These are phyloP conservation scores for Nannochloropsis gaditana DNA, from an alignment of 108 stramenopile species.

Conservation along the genomic window DNA sequence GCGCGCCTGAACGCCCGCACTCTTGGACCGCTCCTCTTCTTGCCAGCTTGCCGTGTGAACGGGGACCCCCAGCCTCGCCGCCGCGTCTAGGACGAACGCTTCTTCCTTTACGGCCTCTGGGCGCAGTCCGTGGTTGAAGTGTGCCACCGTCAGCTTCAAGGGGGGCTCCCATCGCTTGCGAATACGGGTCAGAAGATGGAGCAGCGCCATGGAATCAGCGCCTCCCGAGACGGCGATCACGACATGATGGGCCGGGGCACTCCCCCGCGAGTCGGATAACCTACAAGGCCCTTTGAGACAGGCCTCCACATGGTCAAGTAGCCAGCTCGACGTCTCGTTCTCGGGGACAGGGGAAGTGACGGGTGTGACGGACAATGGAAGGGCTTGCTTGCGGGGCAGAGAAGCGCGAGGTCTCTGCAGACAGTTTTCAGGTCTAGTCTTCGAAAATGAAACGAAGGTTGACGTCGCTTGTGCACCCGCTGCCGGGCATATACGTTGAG, in stretches of 20 bases:
- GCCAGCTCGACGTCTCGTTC: neutral
- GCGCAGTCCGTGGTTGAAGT: conserved; percentile 43
- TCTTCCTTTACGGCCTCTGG: conserved; percentile 29
- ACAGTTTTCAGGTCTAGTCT: too few species aligned
- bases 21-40: neutral
- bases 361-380: too few species aligned
- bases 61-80: neutral
- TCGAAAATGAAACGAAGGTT: too few species aligned
- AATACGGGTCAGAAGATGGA: neutral
- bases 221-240: conserved; percentile 2
- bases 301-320: neutral
- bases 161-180: conserved; percentile 26
- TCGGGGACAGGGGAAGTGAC: too few species aligned
- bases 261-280: neutral
- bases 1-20: conserved; percentile 39
- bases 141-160: conserved; percentile 26
- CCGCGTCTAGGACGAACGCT: conserved; percentile 25
- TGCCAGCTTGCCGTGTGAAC: conserved; percentile 27
- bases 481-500: too few species aligned
- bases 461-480: too few species aligned
- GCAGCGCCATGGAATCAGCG: neutral
- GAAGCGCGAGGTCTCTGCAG: too few species aligned
- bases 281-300: conserved; percentile 7
- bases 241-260: neutral
- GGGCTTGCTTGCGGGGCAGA: too few species aligned